These are phyloP conservation scores for Fusarium equiseti DNA, from an alignment of 2,329 filamentous ascomycete species.

Conservation along the genomic window DNA sequence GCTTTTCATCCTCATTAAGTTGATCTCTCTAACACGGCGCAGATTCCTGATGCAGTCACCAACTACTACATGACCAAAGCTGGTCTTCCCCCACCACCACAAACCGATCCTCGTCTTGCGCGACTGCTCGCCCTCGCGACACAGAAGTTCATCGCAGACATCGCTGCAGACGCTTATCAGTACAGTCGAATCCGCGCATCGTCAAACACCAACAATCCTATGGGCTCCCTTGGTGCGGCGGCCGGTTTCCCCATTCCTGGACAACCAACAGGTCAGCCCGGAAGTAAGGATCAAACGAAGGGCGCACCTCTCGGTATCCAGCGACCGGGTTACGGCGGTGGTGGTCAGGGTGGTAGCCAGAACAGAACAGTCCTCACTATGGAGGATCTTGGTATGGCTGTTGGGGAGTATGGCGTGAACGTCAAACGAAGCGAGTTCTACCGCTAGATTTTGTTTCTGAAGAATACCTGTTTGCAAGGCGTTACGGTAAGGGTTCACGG, in stretches of 20 bases:
- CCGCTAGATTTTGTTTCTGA: constrained; percentile 62
- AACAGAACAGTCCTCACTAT: constrained; percentile 96
- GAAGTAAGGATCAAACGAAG: constrained; percentile 68
- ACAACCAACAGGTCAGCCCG: constrained; percentile 68
- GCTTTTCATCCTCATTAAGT: constrained; percentile 47
- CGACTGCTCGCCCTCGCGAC: constrained; percentile 96
- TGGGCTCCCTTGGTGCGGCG: constrained; percentile 84
- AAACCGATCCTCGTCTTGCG: constrained; percentile 89
- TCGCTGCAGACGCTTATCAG: constrained; percentile 97
- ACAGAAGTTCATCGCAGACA: constrained; percentile 98
- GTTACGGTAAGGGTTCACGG: constrained; percentile 45
- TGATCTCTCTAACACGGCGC: constrained; percentile 19
- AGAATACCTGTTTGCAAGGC: constrained; percentile 36
- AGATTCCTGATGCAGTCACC: constrained; percentile 96
- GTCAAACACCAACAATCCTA: constrained; percentile 87
- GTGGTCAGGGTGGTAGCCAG: constrained; percentile 87
- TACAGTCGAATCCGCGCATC: constrained; percentile 96
- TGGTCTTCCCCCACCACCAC: constrained; percentile 90
- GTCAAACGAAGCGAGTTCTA: constrained; percentile 99
- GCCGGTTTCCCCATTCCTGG: constrained; percentile 76
- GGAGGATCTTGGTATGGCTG: constrained; percentile 98
- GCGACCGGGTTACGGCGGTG: constrained; percentile 84
- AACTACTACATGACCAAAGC: constrained; percentile 98
- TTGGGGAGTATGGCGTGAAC: constrained; percentile 97
- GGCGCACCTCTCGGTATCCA: constrained; percentile 77